Conservation (phyloP, 2,329 filamentous ascomycete species). For the Leptoxyphium fumago region DNA sequence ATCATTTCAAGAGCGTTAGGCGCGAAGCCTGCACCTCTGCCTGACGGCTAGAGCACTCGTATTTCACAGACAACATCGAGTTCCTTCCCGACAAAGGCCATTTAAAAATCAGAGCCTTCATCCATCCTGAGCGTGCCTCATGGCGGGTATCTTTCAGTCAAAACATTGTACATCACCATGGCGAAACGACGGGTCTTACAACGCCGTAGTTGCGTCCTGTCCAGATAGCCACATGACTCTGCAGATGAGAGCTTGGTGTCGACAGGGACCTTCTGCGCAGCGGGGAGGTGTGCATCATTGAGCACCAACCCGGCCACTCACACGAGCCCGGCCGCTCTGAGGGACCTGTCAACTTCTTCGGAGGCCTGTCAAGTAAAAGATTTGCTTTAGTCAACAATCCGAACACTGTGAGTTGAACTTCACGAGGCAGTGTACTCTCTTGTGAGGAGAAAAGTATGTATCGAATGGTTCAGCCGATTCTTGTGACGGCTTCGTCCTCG, state of each 20-base stretch:
- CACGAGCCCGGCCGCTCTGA: slow-evolving; percentile 12
- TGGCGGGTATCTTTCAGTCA: not conserved
- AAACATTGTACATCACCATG: no score
- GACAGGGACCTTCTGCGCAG: no score
- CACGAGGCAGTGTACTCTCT: not conserved
- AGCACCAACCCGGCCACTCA: not conserved
- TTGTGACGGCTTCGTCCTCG: slow-evolving; percentile 32
- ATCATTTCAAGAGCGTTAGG: slow-evolving; percentile 3
- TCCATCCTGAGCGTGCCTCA: not conserved
- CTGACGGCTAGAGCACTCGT: slow-evolving; percentile 16
- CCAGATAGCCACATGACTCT: no score
- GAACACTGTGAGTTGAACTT: not conserved
- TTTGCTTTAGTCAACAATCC: not conserved
- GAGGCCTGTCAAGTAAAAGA: slow-evolving; percentile 6
- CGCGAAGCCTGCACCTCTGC: slow-evolving; percentile 12
- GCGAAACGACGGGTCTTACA: no score
- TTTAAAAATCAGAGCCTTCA: slow-evolving; percentile 13
- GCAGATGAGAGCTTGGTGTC: no score
- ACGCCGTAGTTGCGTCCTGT: no score
- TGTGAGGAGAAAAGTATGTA: not conserved
- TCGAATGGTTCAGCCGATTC: slow-evolving; percentile 42
- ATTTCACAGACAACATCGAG: slow-evolving; percentile 9
- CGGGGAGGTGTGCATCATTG: no score
- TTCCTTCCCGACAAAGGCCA: slow-evolving; percentile 8
- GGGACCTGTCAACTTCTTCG: slow-evolving; percentile 16